Evolutionary conservation across 2,329 filamentous ascomycete species (phyloP), one percentile per base, ranked within the genome.

Genomic region (Aspergillus intermedius): DNA sequence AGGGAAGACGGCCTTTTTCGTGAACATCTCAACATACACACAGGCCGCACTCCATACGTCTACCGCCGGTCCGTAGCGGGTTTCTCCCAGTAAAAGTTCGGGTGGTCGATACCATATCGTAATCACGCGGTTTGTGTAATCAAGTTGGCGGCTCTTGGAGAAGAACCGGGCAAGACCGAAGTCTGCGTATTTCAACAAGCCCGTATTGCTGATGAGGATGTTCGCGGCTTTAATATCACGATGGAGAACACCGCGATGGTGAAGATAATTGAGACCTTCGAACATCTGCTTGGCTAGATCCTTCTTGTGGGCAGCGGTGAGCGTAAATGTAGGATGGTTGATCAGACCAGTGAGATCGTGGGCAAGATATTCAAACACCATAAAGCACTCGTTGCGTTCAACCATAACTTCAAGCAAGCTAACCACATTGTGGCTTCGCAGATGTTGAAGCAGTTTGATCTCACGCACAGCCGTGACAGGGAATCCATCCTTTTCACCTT

Each of bases 171-270:
- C 93, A 12, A 98, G 80, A 17, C 93, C 93, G 67, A 98, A 98
- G 67, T 98, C 93, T 25, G 93, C 93, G 53, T 95, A 80, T 68
- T 97, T 98, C 49, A 98, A 74, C 49, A 90, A 80, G 4, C 93
- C 93, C 8, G 87, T 84, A 57, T 84, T 94, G 70, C 89, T 95
- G 50, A 98, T 88, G 19, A 98, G 77, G 50, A 97, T 97, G 61
- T 98, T 98, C 49, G 93, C 93, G 1, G 93, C 93, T 70, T 98
- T 98, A 73, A 98, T 97, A 62, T 98, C 93, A 52, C 93, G 87
- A 69, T 98, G 93, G 3, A 98, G 76, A 10, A 98, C 91, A n/a
- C 93, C 90, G 32, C 90, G 81, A 42, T 86, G 84, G 66, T 98
- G 93, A 1, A 98, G 81, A 63, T 97, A 98, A 63, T 95, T 88